phyloP scores from a whole-genome alignment of 2,329 filamentous ascomycete species.

The Nigrospora sphaerica region DNA sequence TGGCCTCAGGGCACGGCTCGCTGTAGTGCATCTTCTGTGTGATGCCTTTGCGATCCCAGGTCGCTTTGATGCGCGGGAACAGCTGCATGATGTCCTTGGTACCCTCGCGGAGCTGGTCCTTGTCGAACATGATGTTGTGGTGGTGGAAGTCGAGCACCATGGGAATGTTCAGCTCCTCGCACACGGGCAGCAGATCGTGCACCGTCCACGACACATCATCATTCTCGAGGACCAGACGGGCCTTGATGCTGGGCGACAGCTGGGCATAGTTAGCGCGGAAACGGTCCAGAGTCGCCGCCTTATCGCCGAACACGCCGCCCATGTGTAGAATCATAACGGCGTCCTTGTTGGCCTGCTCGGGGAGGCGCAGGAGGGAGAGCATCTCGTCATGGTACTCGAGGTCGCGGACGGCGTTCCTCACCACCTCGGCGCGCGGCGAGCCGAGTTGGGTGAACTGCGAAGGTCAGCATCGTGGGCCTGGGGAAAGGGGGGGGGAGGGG shows the following conservation, averaged over 20 bases:
- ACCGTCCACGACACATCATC: slow-evolving; percentile 92
- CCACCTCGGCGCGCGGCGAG: slow-evolving; percentile 71
- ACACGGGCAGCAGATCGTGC: slow-evolving; percentile 82
- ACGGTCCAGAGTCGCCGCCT: slow-evolving; percentile 66
- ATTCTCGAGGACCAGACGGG: slow-evolving; percentile 82
- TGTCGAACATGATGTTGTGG: slow-evolving; percentile 87
- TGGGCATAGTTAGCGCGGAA: slow-evolving; percentile 69
- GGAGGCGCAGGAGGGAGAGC: slow-evolving; percentile 68
- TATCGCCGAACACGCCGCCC: slow-evolving; percentile 86
- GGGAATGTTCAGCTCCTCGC: slow-evolving; percentile 90
- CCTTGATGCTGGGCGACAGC: slow-evolving; percentile 65
- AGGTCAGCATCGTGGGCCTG: background rate
- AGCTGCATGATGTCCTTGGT: slow-evolving; percentile 72
- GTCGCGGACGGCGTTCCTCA: slow-evolving; percentile 70
- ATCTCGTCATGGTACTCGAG: slow-evolving; percentile 85
- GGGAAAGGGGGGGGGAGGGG: background rate
- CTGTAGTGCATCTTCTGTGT: slow-evolving; percentile 97
- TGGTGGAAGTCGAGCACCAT: slow-evolving; percentile 91
- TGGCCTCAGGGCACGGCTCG: slow-evolving; percentile 67
- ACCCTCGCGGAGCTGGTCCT: slow-evolving; percentile 67
- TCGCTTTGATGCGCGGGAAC: slow-evolving; percentile 70
- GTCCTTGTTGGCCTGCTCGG: slow-evolving; percentile 71
- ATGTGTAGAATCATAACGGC: slow-evolving; percentile 94
- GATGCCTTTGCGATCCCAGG: slow-evolving; percentile 78
- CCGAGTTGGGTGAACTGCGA: slow-evolving; percentile 78